phyloP scores from a whole-genome alignment of 139 green algal genomes.

The Picochlorum sp. region DNA sequence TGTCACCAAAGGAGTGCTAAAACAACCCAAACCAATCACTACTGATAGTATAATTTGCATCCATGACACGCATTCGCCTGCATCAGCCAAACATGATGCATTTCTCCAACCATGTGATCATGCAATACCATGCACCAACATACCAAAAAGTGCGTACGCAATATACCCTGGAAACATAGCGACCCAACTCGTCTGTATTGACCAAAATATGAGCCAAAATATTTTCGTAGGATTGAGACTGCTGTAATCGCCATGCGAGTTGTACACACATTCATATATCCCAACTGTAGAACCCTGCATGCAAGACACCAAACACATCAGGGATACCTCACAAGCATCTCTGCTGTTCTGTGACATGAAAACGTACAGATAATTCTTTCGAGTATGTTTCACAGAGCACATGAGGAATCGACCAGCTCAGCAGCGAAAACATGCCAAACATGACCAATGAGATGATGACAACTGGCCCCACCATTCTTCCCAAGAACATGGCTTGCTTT shows the following conservation, averaged over 20 bases:
- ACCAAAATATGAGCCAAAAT: constrained; percentile 22
- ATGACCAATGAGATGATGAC: constrained; percentile 1
- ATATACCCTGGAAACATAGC: constrained; percentile 4
- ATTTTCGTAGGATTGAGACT: neutral
- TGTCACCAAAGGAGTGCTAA: neutral
- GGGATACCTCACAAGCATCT: too few relatives aligned
- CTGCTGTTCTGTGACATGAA: too few relatives aligned
- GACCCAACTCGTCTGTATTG: constrained; percentile 11
- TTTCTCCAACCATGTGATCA: neutral
- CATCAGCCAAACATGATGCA: neutral
- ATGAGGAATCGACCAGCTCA: constrained; percentile 4
- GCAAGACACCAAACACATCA: neutral
- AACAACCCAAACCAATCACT: neutral
- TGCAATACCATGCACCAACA: neutral
- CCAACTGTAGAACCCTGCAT: constrained; percentile 10
- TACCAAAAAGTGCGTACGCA: constrained; percentile 12
- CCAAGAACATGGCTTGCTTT: neutral
- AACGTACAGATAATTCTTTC: constrained; percentile 8
- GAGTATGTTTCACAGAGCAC: constrained; percentile 1
- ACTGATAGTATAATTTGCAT: neutral
- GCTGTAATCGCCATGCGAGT: constrained; percentile 7
- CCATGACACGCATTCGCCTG: neutral
- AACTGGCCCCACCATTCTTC: neutral
- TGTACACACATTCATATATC: constrained; percentile 5
- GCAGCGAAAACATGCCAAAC: constrained; percentile 4